Base-by-base conservation (phyloP, 2,329 filamentous ascomycete species). In the Trichoderma sp. region DNA sequence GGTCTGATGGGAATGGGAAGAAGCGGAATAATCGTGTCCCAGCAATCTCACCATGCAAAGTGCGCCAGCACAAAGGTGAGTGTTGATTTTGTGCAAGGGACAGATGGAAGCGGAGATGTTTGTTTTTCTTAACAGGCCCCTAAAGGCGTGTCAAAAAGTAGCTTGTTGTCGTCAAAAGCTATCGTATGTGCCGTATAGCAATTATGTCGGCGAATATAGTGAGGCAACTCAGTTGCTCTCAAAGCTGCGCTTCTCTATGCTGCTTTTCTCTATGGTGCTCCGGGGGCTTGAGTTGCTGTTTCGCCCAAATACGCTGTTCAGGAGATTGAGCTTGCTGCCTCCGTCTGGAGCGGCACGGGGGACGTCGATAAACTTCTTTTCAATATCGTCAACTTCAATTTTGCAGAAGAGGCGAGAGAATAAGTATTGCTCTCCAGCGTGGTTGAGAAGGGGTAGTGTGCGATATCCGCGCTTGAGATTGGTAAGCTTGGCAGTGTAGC, bases 391-490 rank as follows among this genome's bases (percentile, higher is more conserved):
- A 35, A 90, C 93, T 79, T 92, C 92, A 85, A 98, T 94, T 81
- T 92, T 93, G 86, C 95, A 98, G 84, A 98, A 98, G 18, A 99
- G 88, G 12, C 95, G 97, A 3, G 97, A 98, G 85, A 98, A 98
- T 60, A 98, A 89, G 83, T 97, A 98, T 80, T 95, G 94, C 80
- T 98, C 95, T 76, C 95, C 97, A 77, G 95, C 94, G 74, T 91
- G 90, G 84, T 98, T 95, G 83, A 95, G 93, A 18, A 99, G 88
- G 12, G 96, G 97, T 71, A 98, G 88, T 76, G 97, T 97, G 77
- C 96, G 95, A 84, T 97, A 98, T 33, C 97, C 97, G 84, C 97
- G 92, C 82, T 96, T 95, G 59, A 98, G 89, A 82, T 93, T 97
- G 85, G 89, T 92, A 69, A 98, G 91, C 85, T 98, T 98, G 77